Base-by-base conservation (phyloP, 1,139 yeast genomes). In the Geotrichum klebahnii region DNA sequence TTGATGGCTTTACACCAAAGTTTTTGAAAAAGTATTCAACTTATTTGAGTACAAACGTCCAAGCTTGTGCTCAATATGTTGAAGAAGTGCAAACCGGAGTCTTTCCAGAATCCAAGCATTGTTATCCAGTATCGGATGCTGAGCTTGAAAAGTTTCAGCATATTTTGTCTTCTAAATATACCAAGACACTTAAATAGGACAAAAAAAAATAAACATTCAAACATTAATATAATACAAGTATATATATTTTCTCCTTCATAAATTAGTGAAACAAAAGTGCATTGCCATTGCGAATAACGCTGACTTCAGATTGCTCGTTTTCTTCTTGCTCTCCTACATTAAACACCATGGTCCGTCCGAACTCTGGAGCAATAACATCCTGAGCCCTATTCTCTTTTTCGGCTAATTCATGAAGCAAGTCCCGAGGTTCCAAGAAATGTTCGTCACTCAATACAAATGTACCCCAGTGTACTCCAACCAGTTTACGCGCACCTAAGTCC, bases 381-480 rank as follows among this genome's bases (percentile, higher is more conserved):
- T 72, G 67, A 1, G 57, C 57, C 8, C 66, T 62, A 9, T 55
- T 48, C 19, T 53, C 59, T 14, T 51, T 49, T 40, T 51, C 54
- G 9, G 64, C 68, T 23, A 66, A 57, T 44, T 57, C 57, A 33
- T 65, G 66, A 22, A 80, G 60, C 55, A 70, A 67, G 50, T 72
- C 71, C 57, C 84, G 81, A 1, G 97, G 97, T 64, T 90, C 97
- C 39, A 86, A 65, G 56, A 84, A 87, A 46, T 88, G 85, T 64
- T 90, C 97, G 43, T 90, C 85, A 64, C 95, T 84, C 56, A 90
- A 70, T 38, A 87, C 82, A 68, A 88, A 90, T 0, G 97, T 90
- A 0, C 97, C 97, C 95, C 96, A 90, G 66, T 90, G 97, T 29
- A 90, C 86, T 0, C 97, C 97, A 55, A 85, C 78, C 70, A 86